Evolutionary conservation across 2,329 filamentous ascomycete genomes (phyloP).

Genomic region (Rasamsonia emersonii): DNA sequence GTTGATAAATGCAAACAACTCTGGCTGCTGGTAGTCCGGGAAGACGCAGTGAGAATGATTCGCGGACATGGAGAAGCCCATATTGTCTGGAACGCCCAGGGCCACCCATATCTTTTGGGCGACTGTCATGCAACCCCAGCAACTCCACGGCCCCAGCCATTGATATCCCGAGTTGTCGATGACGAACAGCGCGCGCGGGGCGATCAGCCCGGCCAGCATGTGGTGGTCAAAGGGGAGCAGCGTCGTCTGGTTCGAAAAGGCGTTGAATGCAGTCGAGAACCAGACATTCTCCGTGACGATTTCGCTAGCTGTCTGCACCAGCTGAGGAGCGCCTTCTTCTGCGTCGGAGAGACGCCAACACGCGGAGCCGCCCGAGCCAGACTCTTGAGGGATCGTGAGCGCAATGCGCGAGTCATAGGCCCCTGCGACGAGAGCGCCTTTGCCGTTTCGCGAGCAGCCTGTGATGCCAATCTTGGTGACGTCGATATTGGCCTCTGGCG

Average conservation of each 20-base stretch:
- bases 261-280: constrained; percentile 51
- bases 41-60: constrained; percentile 50
- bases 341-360: constrained; percentile 52
- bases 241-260: constrained; percentile 40
- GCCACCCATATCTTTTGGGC: background rate
- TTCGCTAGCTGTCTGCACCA: constrained; percentile 52
- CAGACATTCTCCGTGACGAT: constrained; percentile 56
- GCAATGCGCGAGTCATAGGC: constrained; percentile 52
- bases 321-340: constrained; percentile 44
- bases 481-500: constrained; percentile 41
- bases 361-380: constrained; percentile 52
- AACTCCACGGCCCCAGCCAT: constrained; percentile 2
- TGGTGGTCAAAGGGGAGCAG: constrained; percentile 51
- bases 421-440: constrained; percentile 54
- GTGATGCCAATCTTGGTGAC: constrained; percentile 47
- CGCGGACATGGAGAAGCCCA: constrained; percentile 50
- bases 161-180: constrained; percentile 1
- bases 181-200: constrained; percentile 25
- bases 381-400: constrained; percentile 55
- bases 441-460: constrained; percentile 57
- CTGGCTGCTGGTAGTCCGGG: constrained; percentile 43
- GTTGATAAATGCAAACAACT: constrained; percentile 48
- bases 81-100: constrained; percentile 14
- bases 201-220: constrained; percentile 48
- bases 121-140: background rate